Evolutionary conservation across 768 basidiomycete species (phyloP).

Genomic region (Solioccasus polychromus): DNA sequence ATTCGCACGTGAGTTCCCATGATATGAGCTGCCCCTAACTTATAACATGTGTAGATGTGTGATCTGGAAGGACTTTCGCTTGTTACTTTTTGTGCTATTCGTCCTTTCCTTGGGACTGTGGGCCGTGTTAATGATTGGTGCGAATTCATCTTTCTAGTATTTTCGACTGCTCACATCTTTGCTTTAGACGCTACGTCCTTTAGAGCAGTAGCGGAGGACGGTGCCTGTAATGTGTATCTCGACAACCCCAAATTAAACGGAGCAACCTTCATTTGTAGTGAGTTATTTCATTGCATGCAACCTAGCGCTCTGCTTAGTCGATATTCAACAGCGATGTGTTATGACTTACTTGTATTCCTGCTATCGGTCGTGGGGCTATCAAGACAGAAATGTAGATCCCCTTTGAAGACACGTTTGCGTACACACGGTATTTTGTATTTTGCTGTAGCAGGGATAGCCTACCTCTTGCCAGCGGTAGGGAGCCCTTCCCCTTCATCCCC

Average conservation of each 20-base stretch:
- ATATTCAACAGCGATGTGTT: conserved; percentile 11
- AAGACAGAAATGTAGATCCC: conserved; percentile 4
- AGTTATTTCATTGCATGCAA: neutral
- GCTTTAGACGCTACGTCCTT: conserved; percentile 3
- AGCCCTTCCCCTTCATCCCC: neutral
- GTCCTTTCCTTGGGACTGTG: conserved; percentile 20
- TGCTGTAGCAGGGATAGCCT: conserved; percentile 9
- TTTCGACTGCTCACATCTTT: neutral
- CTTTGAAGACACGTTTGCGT: conserved; percentile 14
- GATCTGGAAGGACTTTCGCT: conserved; percentile 20
- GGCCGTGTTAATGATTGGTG: conserved; percentile 11
- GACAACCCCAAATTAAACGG: neutral
- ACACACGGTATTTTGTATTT: conserved; percentile 19
- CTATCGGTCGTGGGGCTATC: conserved; percentile 18
- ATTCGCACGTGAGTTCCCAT: conserved; percentile 22
- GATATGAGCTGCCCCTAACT: neutral
- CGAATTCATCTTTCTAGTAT: neutral
- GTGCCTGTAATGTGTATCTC: neutral
- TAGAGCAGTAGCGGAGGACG: neutral
- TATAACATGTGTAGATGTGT: conserved; percentile 17
- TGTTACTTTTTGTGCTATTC: conserved; percentile 10
- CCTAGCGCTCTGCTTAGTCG: neutral
- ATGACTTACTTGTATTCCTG: conserved; percentile 18
- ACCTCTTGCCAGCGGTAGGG: conserved; percentile 13
- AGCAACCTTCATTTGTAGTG: conserved; percentile 13